phyloP scores from a whole-genome alignment of 1,284 basidiomycete genomes.

The Austroboletus novae-zelandiae region DNA sequence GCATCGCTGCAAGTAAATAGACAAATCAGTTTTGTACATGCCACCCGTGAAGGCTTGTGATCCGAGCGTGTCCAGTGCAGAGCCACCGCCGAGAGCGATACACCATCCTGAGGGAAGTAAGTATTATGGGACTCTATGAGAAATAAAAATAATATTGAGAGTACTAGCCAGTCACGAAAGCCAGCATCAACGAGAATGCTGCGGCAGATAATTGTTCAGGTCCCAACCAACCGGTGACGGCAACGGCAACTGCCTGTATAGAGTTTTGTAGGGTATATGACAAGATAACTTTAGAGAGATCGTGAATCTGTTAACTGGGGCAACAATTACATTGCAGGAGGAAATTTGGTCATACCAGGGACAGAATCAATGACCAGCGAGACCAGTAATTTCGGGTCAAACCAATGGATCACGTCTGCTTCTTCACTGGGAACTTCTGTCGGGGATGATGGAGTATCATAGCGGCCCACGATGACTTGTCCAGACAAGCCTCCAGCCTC shows the following conservation, averaged over 20 bases:
- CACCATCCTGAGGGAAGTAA: conserved; percentile 58
- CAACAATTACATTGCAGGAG: neutral
- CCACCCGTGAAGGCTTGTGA: conserved; percentile 73
- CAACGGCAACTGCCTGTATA: conserved; percentile 61
- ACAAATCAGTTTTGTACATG: conserved; percentile 53
- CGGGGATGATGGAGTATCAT: conserved; percentile 13
- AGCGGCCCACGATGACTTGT: conserved; percentile 3
- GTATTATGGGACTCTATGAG: conserved; percentile 51
- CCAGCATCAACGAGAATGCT: conserved; percentile 73
- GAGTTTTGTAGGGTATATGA: conserved; percentile 74
- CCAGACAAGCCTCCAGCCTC: conserved; percentile 3
- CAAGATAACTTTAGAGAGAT: conserved; percentile 44
- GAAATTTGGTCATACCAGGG: conserved; percentile 42
- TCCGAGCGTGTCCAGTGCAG: conserved; percentile 73
- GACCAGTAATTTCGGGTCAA: conserved; percentile 37
- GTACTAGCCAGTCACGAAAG: conserved; percentile 72
- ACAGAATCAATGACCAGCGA: conserved; percentile 54
- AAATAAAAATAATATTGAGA: conserved; percentile 19
- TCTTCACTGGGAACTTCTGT: conserved; percentile 15
- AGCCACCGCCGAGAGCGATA: conserved; percentile 72
- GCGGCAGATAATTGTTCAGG: conserved; percentile 66
- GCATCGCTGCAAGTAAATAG: conserved; percentile 68
- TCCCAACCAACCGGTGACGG: conserved; percentile 64
- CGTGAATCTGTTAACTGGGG: neutral
- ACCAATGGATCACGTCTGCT: conserved; percentile 15